Evolutionary conservation across 345 rosid species (phyloP), one percentile per base, ranked within the genome.

Genomic region (Viola odorata): DNA sequence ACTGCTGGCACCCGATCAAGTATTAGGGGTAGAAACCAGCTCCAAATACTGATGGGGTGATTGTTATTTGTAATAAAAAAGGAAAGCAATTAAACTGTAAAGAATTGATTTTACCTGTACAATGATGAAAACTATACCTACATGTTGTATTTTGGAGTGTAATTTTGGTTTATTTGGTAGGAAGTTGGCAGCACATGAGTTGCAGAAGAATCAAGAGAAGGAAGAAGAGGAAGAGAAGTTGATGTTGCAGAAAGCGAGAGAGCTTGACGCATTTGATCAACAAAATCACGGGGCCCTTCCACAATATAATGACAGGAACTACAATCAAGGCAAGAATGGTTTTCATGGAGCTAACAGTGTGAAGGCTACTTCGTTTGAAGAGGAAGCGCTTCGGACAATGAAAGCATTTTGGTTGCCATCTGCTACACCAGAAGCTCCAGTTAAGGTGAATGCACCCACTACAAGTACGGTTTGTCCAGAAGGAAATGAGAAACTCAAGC

Each of bases 351-450:
- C 99, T 32, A 88, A 94, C 65, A 88, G 97, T 66, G 99, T 94
- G 74, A 94, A 90, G 68, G 83, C 70, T 45, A 90, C 99, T 57
- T 86, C 92, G 8, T 90, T 73, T 62, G 96, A 94, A 78, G 97
- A 84, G 70, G 97, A 94, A 73, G 99, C 99, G 9, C 95, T 94
- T 52, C 84, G 85, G 52, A 94, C 96, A 3, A 94, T 94, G 99
- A 94, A 94, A 77, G 97, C 97, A 5, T 94, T 90, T 78, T 94
- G 95, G 96, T 88, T 94, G 47, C 97, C 97, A n/a, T 94, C 99
- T 39, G 99, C 99, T 42, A 94, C 99, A 14, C 99, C 99, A 0
- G 97, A 75, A 63, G 97, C 97, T 54, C 71, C 92, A 3, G 82
- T 69, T 44, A 94, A 89, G 81, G 86, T 78, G 0, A 82, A 78